Percentiles rank a stretch among this genome's conserved stretches.
phyloP scores from a whole-genome alignment of 768 basidiomycete genomes.

The Serpula lacrymans region DNA sequence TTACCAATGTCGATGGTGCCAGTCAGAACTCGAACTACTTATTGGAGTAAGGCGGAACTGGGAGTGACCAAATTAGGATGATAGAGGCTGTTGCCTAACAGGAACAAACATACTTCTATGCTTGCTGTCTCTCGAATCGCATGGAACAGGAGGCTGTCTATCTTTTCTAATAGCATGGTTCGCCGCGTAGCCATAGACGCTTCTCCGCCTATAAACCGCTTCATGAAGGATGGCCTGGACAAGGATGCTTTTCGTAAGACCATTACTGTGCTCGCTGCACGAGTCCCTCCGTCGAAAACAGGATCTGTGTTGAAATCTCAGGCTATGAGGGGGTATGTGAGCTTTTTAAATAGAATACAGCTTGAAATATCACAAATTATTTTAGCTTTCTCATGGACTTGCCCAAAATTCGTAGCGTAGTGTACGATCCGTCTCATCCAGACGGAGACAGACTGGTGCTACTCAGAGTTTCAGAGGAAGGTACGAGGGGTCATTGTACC shows the following conservation, averaged over 20 bases:
- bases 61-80: no score
- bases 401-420: constrained; percentile 62
- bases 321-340: constrained; percentile 55
- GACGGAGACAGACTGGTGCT: constrained; percentile 62
- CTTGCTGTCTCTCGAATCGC: constrained; percentile 4
- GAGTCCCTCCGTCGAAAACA: constrained; percentile 55
- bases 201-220: constrained; percentile 47
- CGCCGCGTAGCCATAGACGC: constrained; percentile 35
- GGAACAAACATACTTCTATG: constrained; percentile 8
- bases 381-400: constrained; percentile 62
- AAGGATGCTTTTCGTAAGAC: constrained; percentile 60
- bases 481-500: constrained; percentile 33
- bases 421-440: constrained; percentile 45
- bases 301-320: constrained; percentile 53
- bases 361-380: constrained; percentile 9
- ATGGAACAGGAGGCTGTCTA: constrained; percentile 1
- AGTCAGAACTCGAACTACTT: no score
- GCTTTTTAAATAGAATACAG: not conserved
- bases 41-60: no score
- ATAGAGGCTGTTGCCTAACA: no score
- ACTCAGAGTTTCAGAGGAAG: constrained; percentile 57
- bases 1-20: no score
- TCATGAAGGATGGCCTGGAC: constrained; percentile 54
- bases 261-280: constrained; percentile 65
- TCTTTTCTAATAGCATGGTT: constrained; percentile 27